A percentile compares a stretch with the other conserved stretches of the same genome.
Conservation (phyloP, 495 filamentous ascomycete genomes). For the Penicillium lividum region DNA sequence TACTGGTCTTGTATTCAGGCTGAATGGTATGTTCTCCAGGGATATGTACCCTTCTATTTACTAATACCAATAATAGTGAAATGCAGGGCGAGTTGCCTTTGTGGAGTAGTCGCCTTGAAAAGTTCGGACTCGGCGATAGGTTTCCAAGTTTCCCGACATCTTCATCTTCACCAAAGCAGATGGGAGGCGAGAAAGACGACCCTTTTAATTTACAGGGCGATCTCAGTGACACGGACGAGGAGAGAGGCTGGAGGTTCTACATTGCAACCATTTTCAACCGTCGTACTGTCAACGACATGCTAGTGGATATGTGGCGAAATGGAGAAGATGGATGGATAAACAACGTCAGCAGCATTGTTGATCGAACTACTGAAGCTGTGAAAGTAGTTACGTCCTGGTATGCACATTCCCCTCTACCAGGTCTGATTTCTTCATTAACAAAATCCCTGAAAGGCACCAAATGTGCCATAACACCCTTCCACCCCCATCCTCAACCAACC, state of each 20-base stretch:
- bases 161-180: constrained; percentile 13
- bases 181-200: constrained; percentile 13
- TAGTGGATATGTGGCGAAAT: constrained; percentile 27
- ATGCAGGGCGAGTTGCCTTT: constrained; percentile 30
- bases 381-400: constrained; percentile 25
- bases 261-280: constrained; percentile 30
- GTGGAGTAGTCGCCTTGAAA: constrained; percentile 30
- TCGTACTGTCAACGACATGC: constrained; percentile 29
- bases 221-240: constrained; percentile 19
- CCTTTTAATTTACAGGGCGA: constrained; percentile 4
- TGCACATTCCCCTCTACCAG: neutral
- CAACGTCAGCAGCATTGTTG: constrained; percentile 18
- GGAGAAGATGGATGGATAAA: constrained; percentile 26
- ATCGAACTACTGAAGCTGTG: constrained; percentile 17
- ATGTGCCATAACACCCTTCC: constrained; percentile 15
- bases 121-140: constrained; percentile 21
- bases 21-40: constrained; percentile 19
- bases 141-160: constrained; percentile 20
- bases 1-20: constrained; percentile 35
- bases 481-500: constrained; percentile 9
- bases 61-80: constrained; percentile 16
- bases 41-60: neutral
- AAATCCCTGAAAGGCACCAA: constrained; percentile 17
- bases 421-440: neutral
- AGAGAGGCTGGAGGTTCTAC: constrained; percentile 31